phyloP scores from a whole-genome alignment of 257 asterid genomes.

The Cynanchum wilfordii region DNA sequence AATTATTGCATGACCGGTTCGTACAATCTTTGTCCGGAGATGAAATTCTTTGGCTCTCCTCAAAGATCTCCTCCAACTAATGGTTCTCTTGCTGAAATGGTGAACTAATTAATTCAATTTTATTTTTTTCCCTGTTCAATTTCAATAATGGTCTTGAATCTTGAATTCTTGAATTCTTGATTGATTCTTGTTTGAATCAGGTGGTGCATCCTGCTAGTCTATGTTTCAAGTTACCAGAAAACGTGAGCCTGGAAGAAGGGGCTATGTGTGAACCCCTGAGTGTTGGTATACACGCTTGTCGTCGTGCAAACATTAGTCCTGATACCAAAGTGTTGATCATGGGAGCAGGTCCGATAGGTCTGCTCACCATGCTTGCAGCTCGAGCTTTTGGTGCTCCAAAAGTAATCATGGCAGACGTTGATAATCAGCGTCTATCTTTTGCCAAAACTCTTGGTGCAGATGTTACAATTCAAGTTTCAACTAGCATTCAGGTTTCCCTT shows the following conservation, averaged over 20 bases:
- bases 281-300: slow-evolving; percentile 93
- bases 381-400: slow-evolving; percentile 91
- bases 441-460: slow-evolving; percentile 85
- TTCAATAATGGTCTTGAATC: too few relatives aligned
- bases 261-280: slow-evolving; percentile 98
- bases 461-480: slow-evolving; percentile 60
- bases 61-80: slow-evolving; percentile 87
- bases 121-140: too few relatives aligned
- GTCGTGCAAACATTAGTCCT: slow-evolving; percentile 80
- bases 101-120: slow-evolving; percentile 7
- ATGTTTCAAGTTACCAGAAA: slow-evolving; percentile 85
- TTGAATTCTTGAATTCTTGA: too few relatives aligned
- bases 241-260: slow-evolving; percentile 90
- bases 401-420: slow-evolving; percentile 69
- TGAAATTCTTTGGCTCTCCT: slow-evolving; percentile 91
- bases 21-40: slow-evolving; percentile 84
- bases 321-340: slow-evolving; percentile 74
- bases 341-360: slow-evolving; percentile 97
- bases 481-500: slow-evolving; percentile 43
- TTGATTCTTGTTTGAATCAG: slow-evolving; percentile 22
- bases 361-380: slow-evolving; percentile 73
- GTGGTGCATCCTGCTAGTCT: slow-evolving; percentile 89
- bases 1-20: slow-evolving; percentile 73
- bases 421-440: slow-evolving; percentile 62
- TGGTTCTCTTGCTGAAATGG: slow-evolving; percentile 96